A percentile compares a stretch with the other conserved stretches of the same genome.
Conservation (phyloP, 345 rosid genomes). For the Ceriops decandra region DNA sequence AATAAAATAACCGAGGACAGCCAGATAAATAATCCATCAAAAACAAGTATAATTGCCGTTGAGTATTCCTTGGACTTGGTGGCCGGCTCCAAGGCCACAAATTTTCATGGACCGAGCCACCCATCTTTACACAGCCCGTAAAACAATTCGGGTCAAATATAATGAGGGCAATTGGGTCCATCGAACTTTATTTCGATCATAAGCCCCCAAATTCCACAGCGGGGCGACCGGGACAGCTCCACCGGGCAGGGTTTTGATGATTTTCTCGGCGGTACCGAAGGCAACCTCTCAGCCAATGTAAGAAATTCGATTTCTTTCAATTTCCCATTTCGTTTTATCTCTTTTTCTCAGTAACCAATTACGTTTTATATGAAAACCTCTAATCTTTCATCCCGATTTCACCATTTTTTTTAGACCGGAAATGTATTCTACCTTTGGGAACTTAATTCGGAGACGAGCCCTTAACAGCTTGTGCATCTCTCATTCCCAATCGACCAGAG, state of each 20-base stretch:
- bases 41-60: too few species aligned
- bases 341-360: constrained; percentile 1
- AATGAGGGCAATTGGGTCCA: not conserved
- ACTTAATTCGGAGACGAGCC: constrained; percentile 26
- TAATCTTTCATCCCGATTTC: not conserved
- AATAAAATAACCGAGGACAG: too few species aligned
- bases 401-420: not conserved
- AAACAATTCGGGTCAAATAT: too few species aligned
- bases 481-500: constrained; percentile 9
- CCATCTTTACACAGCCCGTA: too few species aligned
- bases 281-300: not conserved
- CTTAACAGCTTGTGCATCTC: constrained; percentile 11
- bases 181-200: not conserved
- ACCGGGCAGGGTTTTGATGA: not conserved
- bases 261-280: not conserved
- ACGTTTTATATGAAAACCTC: not conserved
- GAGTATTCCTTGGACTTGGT: too few species aligned
- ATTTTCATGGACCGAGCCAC: too few species aligned
- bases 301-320: not conserved
- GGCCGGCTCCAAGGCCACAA: too few species aligned
- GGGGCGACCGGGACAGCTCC: not conserved
- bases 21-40: too few species aligned
- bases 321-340: not conserved
- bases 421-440: constrained; percentile 39
- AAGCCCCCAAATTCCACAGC: not conserved